Percentiles rank a stretch among this genome's conserved stretches.
Evolutionary conservation across 805 yeast genomes (phyloP).

Genomic region (Yarrowia keelungensis): DNA sequence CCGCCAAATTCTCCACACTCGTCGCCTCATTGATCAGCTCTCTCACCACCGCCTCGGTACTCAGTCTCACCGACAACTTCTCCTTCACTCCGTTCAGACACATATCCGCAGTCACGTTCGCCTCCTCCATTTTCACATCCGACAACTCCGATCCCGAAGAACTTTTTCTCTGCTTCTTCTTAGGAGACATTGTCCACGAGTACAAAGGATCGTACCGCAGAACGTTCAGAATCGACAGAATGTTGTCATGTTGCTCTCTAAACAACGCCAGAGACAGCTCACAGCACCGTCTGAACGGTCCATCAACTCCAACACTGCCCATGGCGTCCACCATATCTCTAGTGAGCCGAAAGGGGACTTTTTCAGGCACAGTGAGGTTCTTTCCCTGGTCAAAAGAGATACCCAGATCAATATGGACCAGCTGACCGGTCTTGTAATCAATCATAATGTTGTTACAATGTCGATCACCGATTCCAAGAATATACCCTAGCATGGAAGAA

Average conservation of each 20-base stretch:
- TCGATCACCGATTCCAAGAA: constrained; percentile 93
- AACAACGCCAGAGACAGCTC: constrained; percentile 75
- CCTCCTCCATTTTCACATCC: background rate
- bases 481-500: constrained; percentile 83
- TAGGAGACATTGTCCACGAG: constrained; percentile 70
- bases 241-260: constrained; percentile 68
- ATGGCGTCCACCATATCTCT: constrained; percentile 91
- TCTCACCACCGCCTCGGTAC: constrained; percentile 83
- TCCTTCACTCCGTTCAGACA: constrained; percentile 76
- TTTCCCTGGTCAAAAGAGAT: constrained; percentile 96
- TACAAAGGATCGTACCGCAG: constrained; percentile 91
- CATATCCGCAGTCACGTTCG: constrained; percentile 46
- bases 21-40: constrained; percentile 81
- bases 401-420: constrained; percentile 94
- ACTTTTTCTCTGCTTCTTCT: constrained; percentile 57
- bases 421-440: constrained; percentile 86
- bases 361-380: constrained; percentile 83
- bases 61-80: constrained; percentile 75
- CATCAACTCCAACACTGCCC: constrained; percentile 85
- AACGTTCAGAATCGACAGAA: constrained; percentile 82
- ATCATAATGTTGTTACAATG: constrained; percentile 89
- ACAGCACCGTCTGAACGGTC: constrained; percentile 74
- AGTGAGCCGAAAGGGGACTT: constrained; percentile 91
- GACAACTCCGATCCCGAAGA: background rate
- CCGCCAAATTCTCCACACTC: constrained; percentile 68